Evolutionary conservation across 2,329 filamentous ascomycete genomes (phyloP), one percentile per base, ranked within the genome.

Genomic region (Cercospora sojina): DNA sequence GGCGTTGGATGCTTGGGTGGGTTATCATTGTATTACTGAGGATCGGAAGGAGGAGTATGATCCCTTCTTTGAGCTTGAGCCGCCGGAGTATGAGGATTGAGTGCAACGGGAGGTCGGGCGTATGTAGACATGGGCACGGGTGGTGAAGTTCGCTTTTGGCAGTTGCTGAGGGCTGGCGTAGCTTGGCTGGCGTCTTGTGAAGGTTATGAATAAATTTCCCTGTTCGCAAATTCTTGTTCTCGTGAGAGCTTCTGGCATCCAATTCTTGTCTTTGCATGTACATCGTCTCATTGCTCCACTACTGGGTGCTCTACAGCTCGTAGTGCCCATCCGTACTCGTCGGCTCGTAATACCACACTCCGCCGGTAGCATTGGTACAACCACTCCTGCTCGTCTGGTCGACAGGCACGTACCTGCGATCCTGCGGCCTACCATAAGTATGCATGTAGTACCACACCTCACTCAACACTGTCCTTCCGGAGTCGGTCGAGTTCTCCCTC

Each of bases 371-470:
- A 73, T 80, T 85, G 5, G 86, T 87, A 74, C 87, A 90, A 69
- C 80, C 87, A 25, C 83, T 84, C 51, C 81, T 72, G 4, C 82
- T 82, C 0, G 83, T 77, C 18, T 79, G 85, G 64, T 84, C 82
- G 2, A 82, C 79, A 5, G 82, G 80, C 25, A 84, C 73, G 9
- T 79, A 81, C 47, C 83, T 76, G 2, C 79, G 80, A 63, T 82
- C 78, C 78, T 90, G 88, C 6, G 86, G 83, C 16, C 81, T 77
- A 3, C 88, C 88, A 64, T 81, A 82, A 1, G 86, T 84, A 76
- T 89, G 84, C 75, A 85, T 83, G 73, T 89, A 90, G 74, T 90
- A 90, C 87, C 87, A 90, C 12, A 88, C 81, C 81, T 91, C 88
- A 66, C 76, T 83, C 57, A 90, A 70, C 32, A 83, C 80, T 1